Conservation (phyloP, 495 filamentous ascomycete species). For the Alectoria sarmentosa region DNA sequence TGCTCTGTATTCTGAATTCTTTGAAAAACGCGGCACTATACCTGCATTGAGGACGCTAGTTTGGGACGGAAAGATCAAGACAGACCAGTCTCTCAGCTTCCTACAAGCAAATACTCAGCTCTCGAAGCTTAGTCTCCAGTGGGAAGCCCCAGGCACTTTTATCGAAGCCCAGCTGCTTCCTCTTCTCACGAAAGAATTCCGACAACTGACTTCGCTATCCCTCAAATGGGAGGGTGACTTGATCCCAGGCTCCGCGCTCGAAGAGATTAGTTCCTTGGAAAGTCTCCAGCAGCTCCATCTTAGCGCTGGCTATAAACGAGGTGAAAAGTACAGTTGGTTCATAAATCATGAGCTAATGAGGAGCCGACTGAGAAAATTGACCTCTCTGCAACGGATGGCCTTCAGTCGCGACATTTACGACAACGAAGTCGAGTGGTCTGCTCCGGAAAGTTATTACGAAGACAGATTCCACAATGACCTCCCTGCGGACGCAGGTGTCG, state of each 20-base stretch:
- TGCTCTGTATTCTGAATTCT: background rate
- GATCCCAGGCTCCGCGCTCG: background rate
- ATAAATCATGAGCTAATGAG: constrained; percentile 18
- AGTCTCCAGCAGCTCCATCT: constrained; percentile 19
- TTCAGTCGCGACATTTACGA: constrained; percentile 17
- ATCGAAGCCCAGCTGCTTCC: constrained; percentile 12
- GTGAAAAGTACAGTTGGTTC: constrained; percentile 13
- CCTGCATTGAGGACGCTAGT: constrained; percentile 1
- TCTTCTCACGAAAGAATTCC: constrained; percentile 12
- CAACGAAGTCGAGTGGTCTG: background rate
- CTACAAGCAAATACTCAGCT: constrained; percentile 6
- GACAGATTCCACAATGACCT: background rate
- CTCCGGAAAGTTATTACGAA: background rate
- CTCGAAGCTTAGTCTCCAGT: constrained; percentile 2
- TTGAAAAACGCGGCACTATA: constrained; percentile 2
- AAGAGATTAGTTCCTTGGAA: background rate
- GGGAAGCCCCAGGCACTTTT: background rate
- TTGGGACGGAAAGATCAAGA: background rate
- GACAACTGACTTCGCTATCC: constrained; percentile 6
- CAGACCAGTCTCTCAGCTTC: background rate
- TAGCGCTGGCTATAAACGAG: constrained; percentile 6
- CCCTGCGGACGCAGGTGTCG: background rate
- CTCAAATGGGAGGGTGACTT: background rate
- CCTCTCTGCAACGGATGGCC: constrained; percentile 7
- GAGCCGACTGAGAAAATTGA: constrained; percentile 1